Base-by-base conservation (phyloP, 441 rosid species). In the Erodium chrysanthum region DNA sequence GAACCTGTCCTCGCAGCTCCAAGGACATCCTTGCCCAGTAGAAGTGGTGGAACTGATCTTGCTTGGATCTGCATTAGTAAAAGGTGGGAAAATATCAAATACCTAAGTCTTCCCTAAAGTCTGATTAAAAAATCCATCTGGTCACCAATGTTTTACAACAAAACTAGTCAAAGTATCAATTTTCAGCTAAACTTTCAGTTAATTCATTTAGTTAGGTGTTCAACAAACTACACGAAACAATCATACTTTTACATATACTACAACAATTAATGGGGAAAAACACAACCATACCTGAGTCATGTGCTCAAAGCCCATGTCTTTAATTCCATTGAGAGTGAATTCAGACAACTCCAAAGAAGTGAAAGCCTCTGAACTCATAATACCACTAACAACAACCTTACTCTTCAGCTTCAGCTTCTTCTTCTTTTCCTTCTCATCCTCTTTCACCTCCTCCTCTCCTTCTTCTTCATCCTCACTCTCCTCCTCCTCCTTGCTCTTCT, bases 1-100 rank as follows among this genome's bases (percentile, higher is more conserved):
- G 97, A 89, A 77, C 97, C 98, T 0, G 97, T 93, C 82, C 97
- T 86, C 7, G 98, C 98, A 69, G 97, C 97, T 75, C 95, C 98
- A 46, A 93, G 93, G 64, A 89, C 95, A 82, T 93, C 96, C 77
- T 89, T 85, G 2, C 98, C 96, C 21, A 74, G 75, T 79, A 88
- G 76, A 65, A 91, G 90, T 0, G 89, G 92, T 10, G 86, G 89
- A 66, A 93, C 81, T 7, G 96, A 81, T 73, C 88, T 79, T 5
- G 95, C 88, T 89, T 91, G 99, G 82, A 94, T 91, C 97, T 94
- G 80, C 72, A 80, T 46, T 75, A 11, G 61, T 18, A 42, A 1
- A 15, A 67, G 66, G 69, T 50, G 17, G 25, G 29, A 65, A 69
- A 22, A 42, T 15, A 71, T n/a, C 52, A 3, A 12, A 66, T 17